A percentile compares a stretch with the other conserved stretches of the same genome.
Evolutionary conservation across 2,329 filamentous ascomycete species (phyloP).

Genomic region (Lachnellula subtilissima): DNA sequence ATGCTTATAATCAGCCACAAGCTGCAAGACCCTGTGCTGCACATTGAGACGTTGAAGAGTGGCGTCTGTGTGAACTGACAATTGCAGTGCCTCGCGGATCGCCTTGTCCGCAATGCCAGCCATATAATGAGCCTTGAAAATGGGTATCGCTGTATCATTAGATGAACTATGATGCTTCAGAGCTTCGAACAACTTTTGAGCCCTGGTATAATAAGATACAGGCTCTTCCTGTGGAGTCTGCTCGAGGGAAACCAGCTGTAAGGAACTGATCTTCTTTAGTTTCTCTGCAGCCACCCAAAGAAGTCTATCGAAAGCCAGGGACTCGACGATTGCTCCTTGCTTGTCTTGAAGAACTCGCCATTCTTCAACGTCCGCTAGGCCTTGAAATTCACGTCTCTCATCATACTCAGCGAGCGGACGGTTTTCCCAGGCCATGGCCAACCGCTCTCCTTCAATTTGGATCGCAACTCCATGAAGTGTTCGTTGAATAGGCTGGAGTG

Average conservation of each 20-base stretch:
- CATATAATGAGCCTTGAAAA: constrained; percentile 44
- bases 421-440: constrained; percentile 44
- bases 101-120: constrained; percentile 45
- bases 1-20: constrained; percentile 51
- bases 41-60: constrained; percentile 35
- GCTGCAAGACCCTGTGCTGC: constrained; percentile 50
- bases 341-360: constrained; percentile 40
- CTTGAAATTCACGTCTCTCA: constrained; percentile 34
- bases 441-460: constrained; percentile 52
- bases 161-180: constrained; percentile 26
- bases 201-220: constrained; percentile 44
- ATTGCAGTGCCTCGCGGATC: constrained; percentile 40
- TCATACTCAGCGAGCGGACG: constrained; percentile 34
- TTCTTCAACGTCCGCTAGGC: constrained; percentile 34
- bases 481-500: constrained; percentile 28
- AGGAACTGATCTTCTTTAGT: constrained; percentile 47
- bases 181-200: constrained; percentile 36
- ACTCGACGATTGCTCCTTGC: constrained; percentile 39
- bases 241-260: constrained; percentile 50
- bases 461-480: constrained; percentile 50
- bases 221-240: constrained; percentile 51
- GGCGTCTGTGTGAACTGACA: constrained; percentile 11
- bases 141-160: constrained; percentile 20
- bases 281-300: constrained; percentile 44
- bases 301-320: constrained; percentile 48